phyloP scores from a whole-genome alignment of 768 basidiomycete genomes.

The Rhodosporidiobolus sp. region DNA sequence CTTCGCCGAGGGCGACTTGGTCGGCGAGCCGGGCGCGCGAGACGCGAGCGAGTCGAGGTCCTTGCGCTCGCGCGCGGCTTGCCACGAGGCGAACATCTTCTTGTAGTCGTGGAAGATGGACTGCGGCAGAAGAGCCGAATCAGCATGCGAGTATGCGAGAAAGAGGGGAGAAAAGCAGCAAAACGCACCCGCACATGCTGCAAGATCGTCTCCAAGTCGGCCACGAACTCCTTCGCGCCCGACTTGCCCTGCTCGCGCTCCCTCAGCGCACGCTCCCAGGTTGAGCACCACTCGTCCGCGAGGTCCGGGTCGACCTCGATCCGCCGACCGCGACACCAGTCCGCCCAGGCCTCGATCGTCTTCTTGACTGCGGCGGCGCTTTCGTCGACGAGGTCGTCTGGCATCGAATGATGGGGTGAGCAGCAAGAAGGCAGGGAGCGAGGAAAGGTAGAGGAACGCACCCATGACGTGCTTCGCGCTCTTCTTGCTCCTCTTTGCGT shows the following conservation, averaged over 20 bases:
- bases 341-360: background rate
- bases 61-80: background rate
- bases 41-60: background rate
- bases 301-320: conserved; percentile 23
- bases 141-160: background rate
- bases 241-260: background rate
- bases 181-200: conserved; percentile 10
- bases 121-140: background rate
- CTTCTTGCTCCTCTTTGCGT: background rate
- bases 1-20: conserved; percentile 23
- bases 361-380: background rate
- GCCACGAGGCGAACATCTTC: background rate
- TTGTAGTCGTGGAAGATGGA: conserved; percentile 10
- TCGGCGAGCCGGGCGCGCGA: conserved; percentile 15
- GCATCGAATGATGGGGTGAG: background rate
- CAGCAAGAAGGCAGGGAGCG: too few species aligned
- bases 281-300: conserved; percentile 3
- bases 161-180: background rate
- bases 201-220: conserved; percentile 10
- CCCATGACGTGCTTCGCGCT: conserved; percentile 21
- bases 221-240: background rate
- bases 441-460: background rate
- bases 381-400: conserved; percentile 22
- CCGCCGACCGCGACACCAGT: background rate
- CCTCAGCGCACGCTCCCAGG: background rate